These are phyloP conservation scores for Simmondsia chinensis DNA, from an alignment of 148 eudicot genomes.

Conservation along the genomic window DNA sequence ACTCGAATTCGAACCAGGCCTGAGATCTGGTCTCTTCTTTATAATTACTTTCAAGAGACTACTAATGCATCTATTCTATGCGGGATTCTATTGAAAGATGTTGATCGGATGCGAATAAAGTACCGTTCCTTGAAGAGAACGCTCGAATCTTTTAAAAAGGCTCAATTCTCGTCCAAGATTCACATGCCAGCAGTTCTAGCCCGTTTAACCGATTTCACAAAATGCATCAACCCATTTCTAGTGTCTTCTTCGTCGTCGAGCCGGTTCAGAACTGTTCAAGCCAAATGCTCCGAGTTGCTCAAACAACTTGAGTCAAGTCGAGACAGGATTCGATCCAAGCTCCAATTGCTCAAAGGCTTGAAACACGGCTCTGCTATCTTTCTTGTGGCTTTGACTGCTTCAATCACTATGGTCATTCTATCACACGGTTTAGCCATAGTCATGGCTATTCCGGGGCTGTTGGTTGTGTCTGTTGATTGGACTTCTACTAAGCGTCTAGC, in stretches of 20 bases:
- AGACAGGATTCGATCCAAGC: constrained; percentile 36
- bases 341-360: constrained; percentile 20
- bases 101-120: constrained; percentile 35
- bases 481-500: constrained; percentile 23
- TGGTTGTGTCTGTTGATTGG: constrained; percentile 23
- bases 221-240: constrained; percentile 45
- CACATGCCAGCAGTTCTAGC: constrained; percentile 15
- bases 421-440: constrained; percentile 43
- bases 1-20: constrained; percentile 7
- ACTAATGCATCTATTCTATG: constrained; percentile 62
- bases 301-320: constrained; percentile 61
- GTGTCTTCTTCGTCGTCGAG: constrained; percentile 25
- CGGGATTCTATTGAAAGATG: constrained; percentile 46
- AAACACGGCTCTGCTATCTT: constrained; percentile 42
- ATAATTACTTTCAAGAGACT: constrained; percentile 56
- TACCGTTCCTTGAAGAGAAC: constrained; percentile 30
- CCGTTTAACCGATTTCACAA: constrained; percentile 32
- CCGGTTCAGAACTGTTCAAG: constrained; percentile 38
- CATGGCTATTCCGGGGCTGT: constrained; percentile 47
- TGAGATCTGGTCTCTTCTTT: constrained; percentile 36
- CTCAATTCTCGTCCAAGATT: constrained; percentile 4
- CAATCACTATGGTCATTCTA: constrained; percentile 30
- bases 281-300: constrained; percentile 38
- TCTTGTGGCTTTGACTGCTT: constrained; percentile 44
- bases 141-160: constrained; percentile 14